Base-by-base conservation (phyloP, 2,329 filamentous ascomycete genomes). In the Aureobasidium sp. region DNA sequence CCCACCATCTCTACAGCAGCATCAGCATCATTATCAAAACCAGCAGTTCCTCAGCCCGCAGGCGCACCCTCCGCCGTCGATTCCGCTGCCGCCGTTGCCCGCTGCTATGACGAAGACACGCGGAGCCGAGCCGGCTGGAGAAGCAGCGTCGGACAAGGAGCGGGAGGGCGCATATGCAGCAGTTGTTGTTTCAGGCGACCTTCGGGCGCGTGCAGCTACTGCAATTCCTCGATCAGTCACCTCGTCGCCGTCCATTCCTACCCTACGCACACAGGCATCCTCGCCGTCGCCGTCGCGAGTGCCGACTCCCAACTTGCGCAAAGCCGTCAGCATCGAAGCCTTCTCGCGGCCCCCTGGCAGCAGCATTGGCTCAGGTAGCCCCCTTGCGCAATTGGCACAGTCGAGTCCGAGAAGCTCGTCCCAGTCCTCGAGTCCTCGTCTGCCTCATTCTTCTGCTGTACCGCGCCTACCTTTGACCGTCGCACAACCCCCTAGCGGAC, bases 271-370 rank as follows among this genome's bases (percentile, higher is more conserved):
- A 4, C 75, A 71, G 48, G 77, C 83, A 7, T 78, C 78, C 10
- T 79, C 81, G 5, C 78, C 80, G 54, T 74, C 87, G 11, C 81
- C 84, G 5, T 66, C n/a, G 66, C 54, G 63, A 15, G 27, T 68
- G 39, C 64, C 67, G 11, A 69, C 73, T 3, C 66, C 71, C 1
- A 84, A 85, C 30, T 75, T 97, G 61, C 86, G 91, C 65, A 95
- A 95, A 75, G 89, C 89, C 1, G 88, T 96, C 69, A 97, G 92
- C 79, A 96, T 97, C 70, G 93, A 92, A 71, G 87, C 91, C 1
- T 97, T 97, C 70, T 93, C 93, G 34, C 89, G 96, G 66, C 93
- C 93, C 15, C 93, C 93, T 15, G 86, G 86, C 67, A 84, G 86
- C 52, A 81, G 82, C 59, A 45, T 29, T 5, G 21, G 21, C 21